Conservation (phyloP, 352 stramenopile species). For the Aphanomyces invadans region DNA sequence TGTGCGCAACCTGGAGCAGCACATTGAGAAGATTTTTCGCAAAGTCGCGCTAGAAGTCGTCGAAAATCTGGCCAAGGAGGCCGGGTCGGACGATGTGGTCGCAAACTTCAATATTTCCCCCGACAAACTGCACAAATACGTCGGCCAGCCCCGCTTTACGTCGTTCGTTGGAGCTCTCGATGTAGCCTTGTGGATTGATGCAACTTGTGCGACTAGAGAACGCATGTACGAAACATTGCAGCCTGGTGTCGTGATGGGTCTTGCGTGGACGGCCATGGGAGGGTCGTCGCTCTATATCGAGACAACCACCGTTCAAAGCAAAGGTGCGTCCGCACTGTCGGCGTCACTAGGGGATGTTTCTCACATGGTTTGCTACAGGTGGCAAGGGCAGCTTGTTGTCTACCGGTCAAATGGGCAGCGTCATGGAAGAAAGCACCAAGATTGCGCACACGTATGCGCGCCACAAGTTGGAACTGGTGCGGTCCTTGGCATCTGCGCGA, state of each 20-base stretch:
- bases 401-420: slow-evolving; percentile 95
- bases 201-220: slow-evolving; percentile 54
- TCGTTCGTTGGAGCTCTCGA: slow-evolving; percentile 80
- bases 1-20: slow-evolving; percentile 96
- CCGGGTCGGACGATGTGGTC: slow-evolving; percentile 31
- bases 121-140: slow-evolving; percentile 95
- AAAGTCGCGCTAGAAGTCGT: slow-evolving; percentile 97
- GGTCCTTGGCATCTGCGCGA: too few species aligned
- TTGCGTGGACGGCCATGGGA: slow-evolving; percentile 98
- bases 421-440: slow-evolving; percentile 98
- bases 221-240: slow-evolving; percentile 94
- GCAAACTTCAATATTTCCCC: slow-evolving; percentile 82
- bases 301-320: slow-evolving; percentile 65
- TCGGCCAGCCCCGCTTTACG: slow-evolving; percentile 97
- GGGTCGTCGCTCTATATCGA: slow-evolving; percentile 99
- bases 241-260: slow-evolving; percentile 96
- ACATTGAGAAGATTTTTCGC: slow-evolving; percentile 98
- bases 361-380: slow-evolving; percentile 7
- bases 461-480: slow-evolving; percentile 52
- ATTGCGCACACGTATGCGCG: slow-evolving; percentile 94
- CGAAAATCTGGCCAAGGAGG: slow-evolving; percentile 55
- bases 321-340: too few species aligned
- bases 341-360: slow-evolving; percentile 36
- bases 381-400: slow-evolving; percentile 38
- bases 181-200: neutral